A percentile compares a stretch with the other conserved stretches of the same genome.
Evolutionary conservation across 2,329 filamentous ascomycete genomes (phyloP).

Genomic region (Sporothrix pseudoabietina): DNA sequence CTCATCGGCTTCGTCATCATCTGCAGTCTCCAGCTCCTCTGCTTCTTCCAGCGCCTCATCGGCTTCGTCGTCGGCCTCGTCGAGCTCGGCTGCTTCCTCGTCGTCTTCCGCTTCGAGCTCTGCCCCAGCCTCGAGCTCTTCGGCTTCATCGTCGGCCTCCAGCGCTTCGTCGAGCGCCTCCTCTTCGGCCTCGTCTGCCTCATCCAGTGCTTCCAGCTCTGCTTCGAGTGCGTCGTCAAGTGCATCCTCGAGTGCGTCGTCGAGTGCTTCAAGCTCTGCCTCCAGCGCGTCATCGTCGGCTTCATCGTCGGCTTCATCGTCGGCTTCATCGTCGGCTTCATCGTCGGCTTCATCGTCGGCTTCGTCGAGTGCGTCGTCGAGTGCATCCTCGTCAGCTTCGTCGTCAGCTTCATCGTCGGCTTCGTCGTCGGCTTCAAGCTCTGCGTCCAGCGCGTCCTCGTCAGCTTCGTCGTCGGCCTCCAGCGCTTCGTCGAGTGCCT

Average conservation of each 20-base stretch:
- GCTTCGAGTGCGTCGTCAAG: no score
- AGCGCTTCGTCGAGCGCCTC: neutral
- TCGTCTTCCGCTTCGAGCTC: neutral
- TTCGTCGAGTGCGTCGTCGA: no score
- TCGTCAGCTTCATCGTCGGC: neutral
- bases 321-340: no score
- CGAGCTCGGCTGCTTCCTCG: neutral
- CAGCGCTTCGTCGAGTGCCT: neutral
- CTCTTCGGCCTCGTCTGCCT: neutral
- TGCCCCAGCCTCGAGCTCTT: neutral
- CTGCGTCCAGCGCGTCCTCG: neutral
- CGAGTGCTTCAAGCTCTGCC: no score
- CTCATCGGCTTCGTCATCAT: neutral
- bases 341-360: neutral
- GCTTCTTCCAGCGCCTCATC: neutral
- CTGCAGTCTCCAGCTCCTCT: neutral
- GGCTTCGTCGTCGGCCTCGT: neutral
- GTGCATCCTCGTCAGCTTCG: no score
- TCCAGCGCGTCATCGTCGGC: no score
- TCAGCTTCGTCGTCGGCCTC: neutral
- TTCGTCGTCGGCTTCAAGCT: neutral
- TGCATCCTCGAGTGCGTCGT: no score
- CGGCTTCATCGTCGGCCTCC: neutral
- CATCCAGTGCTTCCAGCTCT: neutral
- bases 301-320: no score